Percentiles rank a stretch among this genome's conserved stretches.
Evolutionary conservation across 192 early-diverging fungal species (phyloP).

Genomic region (Rhizoclosmatium sp.): DNA sequence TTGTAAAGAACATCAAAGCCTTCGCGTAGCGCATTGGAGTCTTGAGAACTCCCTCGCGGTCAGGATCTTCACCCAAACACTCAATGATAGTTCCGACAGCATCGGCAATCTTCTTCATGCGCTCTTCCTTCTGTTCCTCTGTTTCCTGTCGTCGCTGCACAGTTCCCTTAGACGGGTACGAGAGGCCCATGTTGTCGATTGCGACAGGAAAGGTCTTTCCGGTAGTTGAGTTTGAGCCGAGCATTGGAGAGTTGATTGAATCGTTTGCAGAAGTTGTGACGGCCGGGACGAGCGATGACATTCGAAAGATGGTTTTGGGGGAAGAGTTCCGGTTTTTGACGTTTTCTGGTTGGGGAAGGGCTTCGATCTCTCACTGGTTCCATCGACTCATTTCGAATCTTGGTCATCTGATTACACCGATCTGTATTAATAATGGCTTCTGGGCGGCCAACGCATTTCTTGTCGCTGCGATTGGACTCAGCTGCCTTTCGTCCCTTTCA

Average conservation of each 20-base stretch:
- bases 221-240: background rate
- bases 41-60: constrained; percentile 92
- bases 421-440: background rate
- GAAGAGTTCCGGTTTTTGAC: too few species aligned
- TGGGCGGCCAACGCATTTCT: constrained; percentile 13
- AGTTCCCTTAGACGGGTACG: constrained; percentile 75
- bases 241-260: background rate
- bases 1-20: constrained; percentile 96
- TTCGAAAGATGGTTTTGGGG: too few species aligned
- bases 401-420: background rate
- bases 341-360: too few species aligned
- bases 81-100: constrained; percentile 89
- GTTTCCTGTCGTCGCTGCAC: constrained; percentile 81
- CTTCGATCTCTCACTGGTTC: too few species aligned
- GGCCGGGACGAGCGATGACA: too few species aligned
- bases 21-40: constrained; percentile 97
- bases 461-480: constrained; percentile 18
- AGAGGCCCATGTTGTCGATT: constrained; percentile 48
- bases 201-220: background rate
- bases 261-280: background rate
- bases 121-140: constrained; percentile 69
- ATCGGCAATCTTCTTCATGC: constrained; percentile 80
- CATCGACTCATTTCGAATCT: background rate
- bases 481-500: background rate
- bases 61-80: constrained; percentile 93